phyloP scores from a whole-genome alignment of 257 asterid species.

The Jasminum sambac region DNA sequence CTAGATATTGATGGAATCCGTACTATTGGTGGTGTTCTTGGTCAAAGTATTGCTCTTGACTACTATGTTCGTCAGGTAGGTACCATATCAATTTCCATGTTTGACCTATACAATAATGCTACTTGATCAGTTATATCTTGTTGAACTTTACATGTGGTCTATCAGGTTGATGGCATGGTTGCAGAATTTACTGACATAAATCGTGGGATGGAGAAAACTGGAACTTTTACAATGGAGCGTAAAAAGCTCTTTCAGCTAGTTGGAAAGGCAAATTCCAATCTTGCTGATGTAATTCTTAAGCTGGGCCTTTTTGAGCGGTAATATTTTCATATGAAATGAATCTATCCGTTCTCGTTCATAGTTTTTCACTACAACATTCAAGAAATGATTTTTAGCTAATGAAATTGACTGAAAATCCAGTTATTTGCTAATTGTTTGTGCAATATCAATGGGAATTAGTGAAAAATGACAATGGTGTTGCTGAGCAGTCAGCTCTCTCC shows the following conservation, averaged over 20 bases:
- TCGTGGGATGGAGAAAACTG: constrained; percentile 95
- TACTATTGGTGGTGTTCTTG: constrained; percentile 95
- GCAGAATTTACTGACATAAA: constrained; percentile 93
- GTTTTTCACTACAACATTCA: not conserved
- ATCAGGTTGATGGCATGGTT: constrained; percentile 94
- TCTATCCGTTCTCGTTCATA: not conserved
- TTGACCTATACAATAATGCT: constrained; percentile 16
- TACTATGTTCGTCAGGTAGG: constrained; percentile 96
- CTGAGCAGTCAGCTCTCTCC: too few relatives aligned
- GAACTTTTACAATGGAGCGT: constrained; percentile 88
- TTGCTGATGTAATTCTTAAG: constrained; percentile 94
- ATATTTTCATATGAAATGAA: not conserved
- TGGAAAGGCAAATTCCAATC: constrained; percentile 97
- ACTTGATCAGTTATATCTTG: not conserved
- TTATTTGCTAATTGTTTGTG: too few relatives aligned
- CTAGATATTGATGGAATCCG: constrained; percentile 84
- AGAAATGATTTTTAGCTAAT: not conserved
- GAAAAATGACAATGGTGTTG: too few relatives aligned
- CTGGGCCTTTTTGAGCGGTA: constrained; percentile 99
- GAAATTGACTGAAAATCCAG: not conserved
- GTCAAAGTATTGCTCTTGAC: constrained; percentile 98
- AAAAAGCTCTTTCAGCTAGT: constrained; percentile 95
- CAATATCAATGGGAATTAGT: too few relatives aligned
- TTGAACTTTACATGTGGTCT: constrained; percentile 11
- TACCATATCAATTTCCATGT: constrained; percentile 14